Percentiles rank a stretch among this genome's conserved stretches.
These are phyloP conservation scores for Astrothelium subdiscretum DNA, from an alignment of 495 filamentous ascomycete species.

Conservation along the genomic window DNA sequence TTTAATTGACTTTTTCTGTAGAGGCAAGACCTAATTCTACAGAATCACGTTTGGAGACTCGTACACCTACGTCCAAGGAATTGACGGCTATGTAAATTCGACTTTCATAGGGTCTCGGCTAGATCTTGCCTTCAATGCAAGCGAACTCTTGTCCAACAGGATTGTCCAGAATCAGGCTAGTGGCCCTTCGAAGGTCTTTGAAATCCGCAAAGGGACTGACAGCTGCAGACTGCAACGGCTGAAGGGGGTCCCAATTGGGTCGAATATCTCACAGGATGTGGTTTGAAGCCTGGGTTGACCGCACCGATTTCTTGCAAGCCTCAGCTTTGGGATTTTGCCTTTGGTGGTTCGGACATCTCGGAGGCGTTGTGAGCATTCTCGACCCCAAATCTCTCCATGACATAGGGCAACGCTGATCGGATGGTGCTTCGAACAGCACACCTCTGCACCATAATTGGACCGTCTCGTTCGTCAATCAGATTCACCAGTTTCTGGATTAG, in stretches of 20 bases:
- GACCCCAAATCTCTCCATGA: neutral
- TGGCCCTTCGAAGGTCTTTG: neutral
- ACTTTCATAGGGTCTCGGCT: conserved; percentile 39
- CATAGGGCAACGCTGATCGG: neutral
- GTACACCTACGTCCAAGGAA: conserved; percentile 45
- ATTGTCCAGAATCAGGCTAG: conserved; percentile 38
- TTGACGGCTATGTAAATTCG: conserved; percentile 35
- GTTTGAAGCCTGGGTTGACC: conserved; percentile 24
- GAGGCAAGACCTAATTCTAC: neutral
- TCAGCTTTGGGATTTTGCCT: conserved; percentile 47
- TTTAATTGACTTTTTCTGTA: neutral
- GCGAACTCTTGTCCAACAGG: conserved; percentile 32
- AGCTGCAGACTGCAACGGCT: conserved; percentile 28
- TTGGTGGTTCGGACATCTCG: conserved; percentile 40
- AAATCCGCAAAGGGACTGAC: neutral
- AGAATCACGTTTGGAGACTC: conserved; percentile 42
- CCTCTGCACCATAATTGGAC: conserved; percentile 40
- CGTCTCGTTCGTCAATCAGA: conserved; percentile 16
- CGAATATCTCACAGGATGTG: conserved; percentile 38
- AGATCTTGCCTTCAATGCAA: conserved; percentile 29
- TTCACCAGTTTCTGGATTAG: conserved; percentile 7
- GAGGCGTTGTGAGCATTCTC: conserved; percentile 17
- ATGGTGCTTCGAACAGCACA: conserved; percentile 4
- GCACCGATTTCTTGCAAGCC: conserved; percentile 30
- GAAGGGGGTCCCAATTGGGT: conserved; percentile 42